These are phyloP conservation scores for Nigrospora sphaerica DNA, from an alignment of 2,329 filamentous ascomycete species.

Conservation along the genomic window DNA sequence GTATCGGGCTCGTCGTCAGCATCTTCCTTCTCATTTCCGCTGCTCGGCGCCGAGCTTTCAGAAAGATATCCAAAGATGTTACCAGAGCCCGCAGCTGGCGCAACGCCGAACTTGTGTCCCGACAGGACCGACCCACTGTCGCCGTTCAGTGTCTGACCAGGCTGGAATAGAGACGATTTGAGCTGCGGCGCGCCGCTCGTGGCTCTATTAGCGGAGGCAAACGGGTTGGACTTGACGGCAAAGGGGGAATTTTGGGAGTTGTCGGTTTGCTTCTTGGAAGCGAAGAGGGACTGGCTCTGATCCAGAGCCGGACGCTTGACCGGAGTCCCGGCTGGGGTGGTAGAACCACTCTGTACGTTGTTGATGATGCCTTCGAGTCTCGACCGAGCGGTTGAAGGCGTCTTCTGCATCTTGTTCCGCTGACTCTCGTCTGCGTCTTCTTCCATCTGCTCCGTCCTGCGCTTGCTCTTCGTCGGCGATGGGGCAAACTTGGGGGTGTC, in stretches of 20 bases:
- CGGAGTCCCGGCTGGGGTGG: constrained; percentile 19
- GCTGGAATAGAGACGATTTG: constrained; percentile 20
- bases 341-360: constrained; percentile 29
- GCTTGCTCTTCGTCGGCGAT: constrained; percentile 41
- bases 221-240: constrained; percentile 17
- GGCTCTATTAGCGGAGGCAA: constrained; percentile 27
- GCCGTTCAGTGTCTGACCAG: constrained; percentile 23
- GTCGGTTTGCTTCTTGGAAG: neutral
- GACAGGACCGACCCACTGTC: constrained; percentile 15
- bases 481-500: constrained; percentile 24
- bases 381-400: constrained; percentile 46
- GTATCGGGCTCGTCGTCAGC: constrained; percentile 31
- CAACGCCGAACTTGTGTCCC: constrained; percentile 14
- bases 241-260: constrained; percentile 19
- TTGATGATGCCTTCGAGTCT: constrained; percentile 53
- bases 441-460: constrained; percentile 33
- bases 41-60: constrained; percentile 48
- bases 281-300: neutral
- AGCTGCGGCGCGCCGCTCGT: constrained; percentile 34
- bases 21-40: constrained; percentile 37
- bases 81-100: constrained; percentile 15
- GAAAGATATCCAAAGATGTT: constrained; percentile 58
- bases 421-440: constrained; percentile 39
- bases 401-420: constrained; percentile 43
- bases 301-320: constrained; percentile 11